These are phyloP conservation scores for Medicago ruthenica DNA, from an alignment of 306 rosid species.

Conservation along the genomic window DNA sequence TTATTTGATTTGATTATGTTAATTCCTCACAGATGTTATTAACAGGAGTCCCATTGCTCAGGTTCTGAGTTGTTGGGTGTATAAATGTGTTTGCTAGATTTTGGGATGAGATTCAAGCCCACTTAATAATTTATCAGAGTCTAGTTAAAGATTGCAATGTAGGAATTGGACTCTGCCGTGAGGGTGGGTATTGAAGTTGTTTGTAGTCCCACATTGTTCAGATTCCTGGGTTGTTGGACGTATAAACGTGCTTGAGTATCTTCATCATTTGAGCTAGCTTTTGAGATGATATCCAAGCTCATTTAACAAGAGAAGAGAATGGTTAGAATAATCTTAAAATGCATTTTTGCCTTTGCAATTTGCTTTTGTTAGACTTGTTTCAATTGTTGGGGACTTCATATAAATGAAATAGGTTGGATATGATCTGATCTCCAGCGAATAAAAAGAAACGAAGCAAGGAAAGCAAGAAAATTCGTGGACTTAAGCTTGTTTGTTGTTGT, in stretches of 20 bases:
- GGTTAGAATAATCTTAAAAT: neutral
- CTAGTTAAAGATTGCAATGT: too few relatives aligned
- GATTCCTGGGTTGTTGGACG: too few relatives aligned
- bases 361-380: slow-evolving; percentile 35
- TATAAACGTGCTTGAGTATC: too few relatives aligned
- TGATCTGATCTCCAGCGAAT: neutral
- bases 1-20: neutral
- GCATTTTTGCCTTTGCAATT: slow-evolving; percentile 7
- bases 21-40: neutral
- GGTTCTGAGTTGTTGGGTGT: too few relatives aligned
- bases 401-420: neutral
- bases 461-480: neutral
- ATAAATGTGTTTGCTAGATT: too few relatives aligned
- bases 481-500: neutral
- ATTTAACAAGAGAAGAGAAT: neutral
- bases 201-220: too few relatives aligned
- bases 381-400: neutral
- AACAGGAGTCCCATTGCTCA: neutral
- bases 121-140: too few relatives aligned
- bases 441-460: neutral
- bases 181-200: too few relatives aligned
- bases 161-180: too few relatives aligned
- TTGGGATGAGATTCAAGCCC: too few relatives aligned
- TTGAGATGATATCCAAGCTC: too few relatives aligned
- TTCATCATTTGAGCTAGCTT: too few relatives aligned